Evolutionary conservation across 495 filamentous ascomycete species (phyloP).

Genomic region (Tricharina praecox): DNA sequence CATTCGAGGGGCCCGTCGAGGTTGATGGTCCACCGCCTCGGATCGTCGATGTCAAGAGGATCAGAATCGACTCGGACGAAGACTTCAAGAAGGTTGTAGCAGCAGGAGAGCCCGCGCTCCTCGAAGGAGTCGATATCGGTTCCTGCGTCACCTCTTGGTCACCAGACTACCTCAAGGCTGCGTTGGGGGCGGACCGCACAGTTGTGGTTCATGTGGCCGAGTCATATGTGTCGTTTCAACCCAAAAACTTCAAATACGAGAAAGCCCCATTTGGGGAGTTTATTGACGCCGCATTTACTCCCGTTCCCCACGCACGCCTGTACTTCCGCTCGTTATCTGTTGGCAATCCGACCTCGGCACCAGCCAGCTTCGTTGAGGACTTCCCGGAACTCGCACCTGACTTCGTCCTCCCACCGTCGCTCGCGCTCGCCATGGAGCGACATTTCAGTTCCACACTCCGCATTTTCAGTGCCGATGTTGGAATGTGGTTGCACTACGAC

Average conservation of each 20-base stretch:
- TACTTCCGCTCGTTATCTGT: slow-evolving; percentile 63
- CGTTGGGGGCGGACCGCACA: slow-evolving; percentile 48
- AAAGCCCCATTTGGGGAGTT: slow-evolving; percentile 54
- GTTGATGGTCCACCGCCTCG: neutral
- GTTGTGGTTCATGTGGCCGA: slow-evolving; percentile 54
- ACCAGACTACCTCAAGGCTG: slow-evolving; percentile 46
- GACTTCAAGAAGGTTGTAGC: slow-evolving; percentile 44
- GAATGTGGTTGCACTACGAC: slow-evolving; percentile 89
- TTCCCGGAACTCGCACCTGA: slow-evolving; percentile 53
- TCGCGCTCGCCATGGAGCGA: slow-evolving; percentile 41
- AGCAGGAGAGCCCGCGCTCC: slow-evolving; percentile 44
- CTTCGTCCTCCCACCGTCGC: slow-evolving; percentile 49
- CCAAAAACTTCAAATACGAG: slow-evolving; percentile 66
- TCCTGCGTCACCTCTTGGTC: slow-evolving; percentile 51
- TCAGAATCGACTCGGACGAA: slow-evolving; percentile 33
- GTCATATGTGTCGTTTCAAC: slow-evolving; percentile 54
- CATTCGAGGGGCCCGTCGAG: neutral
- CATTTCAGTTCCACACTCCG: slow-evolving; percentile 66
- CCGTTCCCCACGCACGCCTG: slow-evolving; percentile 38
- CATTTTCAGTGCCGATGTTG: slow-evolving; percentile 57
- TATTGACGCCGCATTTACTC: slow-evolving; percentile 37
- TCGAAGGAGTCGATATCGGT: slow-evolving; percentile 50
- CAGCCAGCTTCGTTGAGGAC: slow-evolving; percentile 50
- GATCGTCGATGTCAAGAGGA: slow-evolving; percentile 31
- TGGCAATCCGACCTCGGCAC: slow-evolving; percentile 47